These are phyloP conservation scores for Termitomyces titanicus DNA, from an alignment of 768 basidiomycete genomes.

Conservation along the genomic window DNA sequence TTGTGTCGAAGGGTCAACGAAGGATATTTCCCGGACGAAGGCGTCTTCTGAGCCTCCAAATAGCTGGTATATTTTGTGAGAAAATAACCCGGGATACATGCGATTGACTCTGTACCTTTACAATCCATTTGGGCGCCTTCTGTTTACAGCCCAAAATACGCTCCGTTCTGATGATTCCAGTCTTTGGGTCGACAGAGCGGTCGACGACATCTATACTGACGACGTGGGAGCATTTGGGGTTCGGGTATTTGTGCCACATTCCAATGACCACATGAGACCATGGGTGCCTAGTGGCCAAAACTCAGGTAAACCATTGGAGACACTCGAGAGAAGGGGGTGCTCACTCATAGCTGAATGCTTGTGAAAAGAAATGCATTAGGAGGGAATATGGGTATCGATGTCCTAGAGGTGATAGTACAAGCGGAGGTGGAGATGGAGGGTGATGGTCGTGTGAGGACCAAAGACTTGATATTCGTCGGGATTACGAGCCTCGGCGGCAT, in stretches of 20 bases:
- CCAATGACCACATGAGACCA: constrained; percentile 91
- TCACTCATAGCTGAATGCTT: constrained; percentile 81
- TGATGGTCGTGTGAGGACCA: constrained; percentile 13
- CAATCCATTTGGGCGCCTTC: constrained; percentile 87
- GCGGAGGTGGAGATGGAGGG: constrained; percentile 13
- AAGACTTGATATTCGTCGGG: not conserved
- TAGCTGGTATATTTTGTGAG: constrained; percentile 44
- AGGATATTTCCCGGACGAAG: constrained; percentile 92
- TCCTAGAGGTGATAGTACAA: constrained; percentile 24
- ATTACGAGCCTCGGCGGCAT: not conserved
- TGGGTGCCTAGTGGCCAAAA: constrained; percentile 56
- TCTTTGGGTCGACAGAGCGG: constrained; percentile 76
- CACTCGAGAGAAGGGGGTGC: constrained; percentile 26
- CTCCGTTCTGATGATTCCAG: constrained; percentile 90
- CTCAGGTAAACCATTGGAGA: constrained; percentile 9
- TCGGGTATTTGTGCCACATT: constrained; percentile 96
- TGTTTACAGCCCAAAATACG: constrained; percentile 89
- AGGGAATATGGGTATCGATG: constrained; percentile 21
- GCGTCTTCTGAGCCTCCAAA: constrained; percentile 94
- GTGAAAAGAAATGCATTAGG: constrained; percentile 84
- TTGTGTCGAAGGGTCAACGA: constrained; percentile 81
- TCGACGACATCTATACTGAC: constrained; percentile 85
- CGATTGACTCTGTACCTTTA: constrained; percentile 59
- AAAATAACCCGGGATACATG: not conserved
- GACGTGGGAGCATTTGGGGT: constrained; percentile 87